A percentile compares a stretch with the other conserved stretches of the same genome.
Conservation (phyloP, 306 rosid genomes). For the Luffa acutangula region DNA sequence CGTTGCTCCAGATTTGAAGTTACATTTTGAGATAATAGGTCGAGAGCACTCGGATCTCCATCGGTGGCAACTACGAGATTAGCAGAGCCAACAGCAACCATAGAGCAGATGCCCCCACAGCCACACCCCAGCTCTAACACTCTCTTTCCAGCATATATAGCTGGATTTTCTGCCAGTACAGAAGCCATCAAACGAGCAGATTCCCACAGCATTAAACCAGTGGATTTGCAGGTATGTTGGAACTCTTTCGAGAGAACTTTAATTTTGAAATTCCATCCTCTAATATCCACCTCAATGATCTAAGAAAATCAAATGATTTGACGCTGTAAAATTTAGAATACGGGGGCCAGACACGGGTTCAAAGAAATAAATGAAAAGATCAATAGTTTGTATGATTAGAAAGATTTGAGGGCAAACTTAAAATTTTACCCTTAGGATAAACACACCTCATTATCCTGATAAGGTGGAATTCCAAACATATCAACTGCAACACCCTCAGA, state of each 20-base stretch:
- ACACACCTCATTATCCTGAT: slow-evolving; percentile 46
- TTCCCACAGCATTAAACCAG: slow-evolving; percentile 95
- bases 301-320: slow-evolving; percentile 10
- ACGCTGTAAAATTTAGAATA: background rate
- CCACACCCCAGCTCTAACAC: slow-evolving; percentile 89
- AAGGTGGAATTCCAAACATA: slow-evolving; percentile 65
- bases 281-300: slow-evolving; percentile 42
- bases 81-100: slow-evolving; percentile 54
- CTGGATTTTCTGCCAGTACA: slow-evolving; percentile 59
- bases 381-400: background rate
- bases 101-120: slow-evolving; percentile 77
- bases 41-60: slow-evolving; percentile 62
- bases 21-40: slow-evolving; percentile 52
- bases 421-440: background rate
- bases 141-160: slow-evolving; percentile 55
- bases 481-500: slow-evolving; percentile 69
- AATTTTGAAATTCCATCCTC: slow-evolving; percentile 56
- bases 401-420: background rate
- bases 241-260: slow-evolving; percentile 55
- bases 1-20: slow-evolving; percentile 42
- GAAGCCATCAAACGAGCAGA: slow-evolving; percentile 86
- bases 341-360: background rate
- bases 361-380: background rate
- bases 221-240: slow-evolving; percentile 87
- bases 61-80: slow-evolving; percentile 68